Base-by-base conservation (phyloP, 2,329 filamentous ascomycete genomes). In the Xylariales sp. region DNA sequence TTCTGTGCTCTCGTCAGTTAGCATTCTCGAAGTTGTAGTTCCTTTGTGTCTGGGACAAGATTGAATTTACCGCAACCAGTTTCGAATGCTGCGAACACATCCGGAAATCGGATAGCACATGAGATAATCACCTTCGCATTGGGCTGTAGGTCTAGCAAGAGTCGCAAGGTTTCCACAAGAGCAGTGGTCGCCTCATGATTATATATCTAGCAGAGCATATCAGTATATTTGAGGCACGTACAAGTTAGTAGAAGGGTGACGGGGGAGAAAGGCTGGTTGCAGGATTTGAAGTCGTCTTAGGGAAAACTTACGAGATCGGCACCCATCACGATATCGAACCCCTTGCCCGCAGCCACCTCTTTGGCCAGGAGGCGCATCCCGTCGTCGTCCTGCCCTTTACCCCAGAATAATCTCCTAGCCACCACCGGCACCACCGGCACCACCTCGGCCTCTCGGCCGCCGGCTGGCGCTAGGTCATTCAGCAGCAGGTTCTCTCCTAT, bases 301-400 rank as follows among this genome's bases (percentile, higher is more conserved):
- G n/a, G n/a, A n/a, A n/a, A n/a, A n/a, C n/a, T n/a, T 16, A 38
- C 35, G 59, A 91, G 76, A 56, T 91, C 86, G 19, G 86, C 84
- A 4, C 85, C 87, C 17, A 91, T 60, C 3, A 90, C 72, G 5
- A 86, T 60, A 55, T 90, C 82, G 32, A 78, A 56, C n/a, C n/a
- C n/a, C n/a, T n/a, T n/a, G n/a, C n/a, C n/a, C n/a, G n/a, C n/a
- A n/a, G n/a, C n/a, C n/a, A n/a, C n/a, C n/a, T n/a, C n/a, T n/a
- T n/a, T n/a, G n/a, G n/a, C n/a, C n/a, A n/a, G n/a, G n/a, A n/a
- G n/a, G n/a, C n/a, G n/a, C n/a, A n/a, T n/a, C n/a, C n/a, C n/a
- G n/a, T n/a, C n/a, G n/a, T n/a, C n/a, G n/a, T n/a, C n/a, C n/a
- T n/a, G n/a, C n/a, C n/a, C n/a, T n/a, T n/a, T n/a, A n/a, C n/a